phyloP scores from a whole-genome alignment of 352 stramenopile genomes.

The Globisporangium apiculatum region DNA sequence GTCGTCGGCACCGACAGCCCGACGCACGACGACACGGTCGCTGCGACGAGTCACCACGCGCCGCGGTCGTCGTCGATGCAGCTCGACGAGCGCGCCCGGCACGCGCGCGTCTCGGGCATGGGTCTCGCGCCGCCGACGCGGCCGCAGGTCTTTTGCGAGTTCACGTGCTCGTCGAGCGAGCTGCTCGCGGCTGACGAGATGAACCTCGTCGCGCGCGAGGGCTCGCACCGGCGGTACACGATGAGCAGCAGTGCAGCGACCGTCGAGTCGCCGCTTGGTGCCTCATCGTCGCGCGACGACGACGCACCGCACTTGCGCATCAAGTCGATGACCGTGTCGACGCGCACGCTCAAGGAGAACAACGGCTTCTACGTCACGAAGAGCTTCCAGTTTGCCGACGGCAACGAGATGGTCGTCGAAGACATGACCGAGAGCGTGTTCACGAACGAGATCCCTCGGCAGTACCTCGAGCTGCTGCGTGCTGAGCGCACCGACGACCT shows the following conservation, averaged over 20 bases:
- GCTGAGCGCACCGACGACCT: constrained; percentile 51
- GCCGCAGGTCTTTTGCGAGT: constrained; percentile 76
- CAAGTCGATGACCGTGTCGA: constrained; percentile 70
- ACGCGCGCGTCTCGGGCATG: constrained; percentile 51
- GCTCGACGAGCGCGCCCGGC: constrained; percentile 44
- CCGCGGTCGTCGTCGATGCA: constrained; percentile 35
- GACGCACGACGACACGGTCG: constrained; percentile 7
- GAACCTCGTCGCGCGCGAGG: constrained; percentile 46
- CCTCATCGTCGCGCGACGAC: neutral
- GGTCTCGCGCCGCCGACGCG: constrained; percentile 43
- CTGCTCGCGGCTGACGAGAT: constrained; percentile 50
- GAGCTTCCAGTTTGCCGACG: constrained; percentile 71
- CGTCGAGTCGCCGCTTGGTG: neutral
- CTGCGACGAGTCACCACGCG: neutral
- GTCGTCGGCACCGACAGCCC: constrained; percentile 11
- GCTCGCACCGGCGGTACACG: constrained; percentile 35
- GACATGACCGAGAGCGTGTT: constrained; percentile 77
- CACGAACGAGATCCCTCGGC: constrained; percentile 72
- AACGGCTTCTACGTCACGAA: constrained; percentile 74
- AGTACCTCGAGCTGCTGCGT: constrained; percentile 65
- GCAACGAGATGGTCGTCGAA: constrained; percentile 72
- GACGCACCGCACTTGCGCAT: constrained; percentile 44
- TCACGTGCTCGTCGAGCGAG: constrained; percentile 56
- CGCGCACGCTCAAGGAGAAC: constrained; percentile 65
- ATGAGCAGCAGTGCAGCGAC: constrained; percentile 10